These are phyloP conservation scores for Dendrobium officinale DNA, from an alignment of 106 monocot genomes.

Conservation along the genomic window DNA sequence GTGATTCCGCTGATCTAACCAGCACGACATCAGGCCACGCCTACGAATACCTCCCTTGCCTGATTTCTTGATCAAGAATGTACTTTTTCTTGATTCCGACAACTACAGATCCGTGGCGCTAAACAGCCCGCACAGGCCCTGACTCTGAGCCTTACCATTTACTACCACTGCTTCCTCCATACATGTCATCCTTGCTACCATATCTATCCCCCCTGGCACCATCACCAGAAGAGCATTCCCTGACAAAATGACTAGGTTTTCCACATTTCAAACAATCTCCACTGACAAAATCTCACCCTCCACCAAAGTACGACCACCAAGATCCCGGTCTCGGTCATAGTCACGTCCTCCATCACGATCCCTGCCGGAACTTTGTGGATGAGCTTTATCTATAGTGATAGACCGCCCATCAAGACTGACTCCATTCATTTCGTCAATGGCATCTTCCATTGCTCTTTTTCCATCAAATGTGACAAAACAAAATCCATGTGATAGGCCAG, in stretches of 20 bases:
- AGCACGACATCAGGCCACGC: too few species aligned
- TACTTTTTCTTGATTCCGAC: too few species aligned
- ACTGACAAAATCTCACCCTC: slow-evolving; percentile 20
- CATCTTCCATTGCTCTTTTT: slow-evolving; percentile 84
- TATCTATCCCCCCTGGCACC: slow-evolving; percentile 72
- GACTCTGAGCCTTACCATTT: slow-evolving; percentile 42
- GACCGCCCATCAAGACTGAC: slow-evolving; percentile 79
- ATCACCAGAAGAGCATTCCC: slow-evolving; percentile 81
- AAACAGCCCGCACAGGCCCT: too few species aligned
- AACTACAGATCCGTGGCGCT: too few species aligned
- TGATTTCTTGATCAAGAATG: too few species aligned
- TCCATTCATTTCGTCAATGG: slow-evolving; percentile 96
- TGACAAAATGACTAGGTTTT: slow-evolving; percentile 94
- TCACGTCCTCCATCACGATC: slow-evolving; percentile 62
- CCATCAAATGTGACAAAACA: slow-evolving; percentile 89
- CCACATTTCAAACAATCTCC: slow-evolving; percentile 94
- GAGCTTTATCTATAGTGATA: slow-evolving; percentile 91
- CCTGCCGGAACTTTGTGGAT: slow-evolving; percentile 60
- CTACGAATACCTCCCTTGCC: too few species aligned
- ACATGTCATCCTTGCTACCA: slow-evolving; percentile 19
- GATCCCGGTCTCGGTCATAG: slow-evolving; percentile 47
- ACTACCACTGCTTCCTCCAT: slow-evolving; percentile 30
- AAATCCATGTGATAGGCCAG: slow-evolving; percentile 87
- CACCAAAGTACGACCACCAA: slow-evolving; percentile 12
- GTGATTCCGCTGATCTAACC: too few species aligned